Percentiles rank a stretch among this genome's conserved stretches.
Evolutionary conservation across 1,139 yeast genomes (phyloP).

Genomic region (Yamadazyma membranifaciens): DNA sequence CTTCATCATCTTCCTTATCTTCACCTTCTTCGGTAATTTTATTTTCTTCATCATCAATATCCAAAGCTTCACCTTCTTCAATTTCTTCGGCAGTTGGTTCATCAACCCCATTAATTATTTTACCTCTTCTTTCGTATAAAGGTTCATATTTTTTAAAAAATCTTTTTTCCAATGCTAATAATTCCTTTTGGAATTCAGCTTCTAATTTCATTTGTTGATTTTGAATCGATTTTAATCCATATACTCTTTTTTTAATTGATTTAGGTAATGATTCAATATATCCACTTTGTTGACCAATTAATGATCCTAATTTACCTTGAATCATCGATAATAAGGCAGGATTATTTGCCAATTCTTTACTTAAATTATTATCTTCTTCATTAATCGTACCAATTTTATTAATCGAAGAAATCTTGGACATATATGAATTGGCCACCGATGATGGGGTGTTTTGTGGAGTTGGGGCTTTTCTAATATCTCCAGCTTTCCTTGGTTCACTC

Average conservation of each 20-base stretch:
- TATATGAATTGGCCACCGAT: constrained; percentile 73
- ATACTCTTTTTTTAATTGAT: constrained; percentile 70
- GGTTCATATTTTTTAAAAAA: constrained; percentile 76
- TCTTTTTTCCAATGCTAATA: constrained; percentile 82
- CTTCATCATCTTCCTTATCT: constrained; percentile 47
- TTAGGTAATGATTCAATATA: constrained; percentile 80
- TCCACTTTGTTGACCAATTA: constrained; percentile 86
- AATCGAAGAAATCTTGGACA: constrained; percentile 71
- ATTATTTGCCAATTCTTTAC: constrained; percentile 59
- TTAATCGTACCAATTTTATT: constrained; percentile 76
- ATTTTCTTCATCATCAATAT: constrained; percentile 42
- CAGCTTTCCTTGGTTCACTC: constrained; percentile 69
- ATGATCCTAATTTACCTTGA: constrained; percentile 81
- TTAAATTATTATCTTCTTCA: constrained; percentile 46
- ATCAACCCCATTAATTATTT: constrained; percentile 65
- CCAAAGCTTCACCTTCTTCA: constrained; percentile 70
- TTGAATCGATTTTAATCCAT: constrained; percentile 84
- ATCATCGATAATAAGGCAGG: constrained; percentile 83
- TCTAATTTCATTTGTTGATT: constrained; percentile 78
- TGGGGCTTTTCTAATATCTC: constrained; percentile 90
- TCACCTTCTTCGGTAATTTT: constrained; percentile 36
- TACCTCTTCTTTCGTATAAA: constrained; percentile 69
- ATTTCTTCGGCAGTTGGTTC: constrained; percentile 83
- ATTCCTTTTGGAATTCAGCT: constrained; percentile 87
- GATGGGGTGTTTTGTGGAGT: constrained; percentile 99